These are phyloP conservation scores for Chamaecyparis obtusa DNA, from an alignment of 75 land plant genomes.

Conservation along the genomic window DNA sequence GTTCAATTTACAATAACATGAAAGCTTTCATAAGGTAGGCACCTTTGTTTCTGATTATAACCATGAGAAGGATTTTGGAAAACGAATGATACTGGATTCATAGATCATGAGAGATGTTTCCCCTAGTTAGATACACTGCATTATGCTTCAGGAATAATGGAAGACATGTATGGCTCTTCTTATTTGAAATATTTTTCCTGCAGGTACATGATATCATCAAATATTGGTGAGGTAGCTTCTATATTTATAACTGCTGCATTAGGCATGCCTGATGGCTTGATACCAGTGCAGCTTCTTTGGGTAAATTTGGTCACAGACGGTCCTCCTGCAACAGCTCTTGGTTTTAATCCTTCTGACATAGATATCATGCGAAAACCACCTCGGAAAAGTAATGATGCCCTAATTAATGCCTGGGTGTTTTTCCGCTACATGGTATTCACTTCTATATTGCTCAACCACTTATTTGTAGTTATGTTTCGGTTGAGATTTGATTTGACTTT, in stretches of 20 bases:
- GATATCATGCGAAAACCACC: slow-evolving; percentile 91
- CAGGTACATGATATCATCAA: slow-evolving; percentile 98
- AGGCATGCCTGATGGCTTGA: slow-evolving; percentile 91
- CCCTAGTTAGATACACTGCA: background rate
- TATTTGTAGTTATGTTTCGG: background rate
- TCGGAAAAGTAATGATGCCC: slow-evolving; percentile 75
- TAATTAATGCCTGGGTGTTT: slow-evolving; percentile 82
- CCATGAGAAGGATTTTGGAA: background rate
- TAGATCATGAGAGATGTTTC: background rate
- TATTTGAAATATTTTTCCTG: background rate
- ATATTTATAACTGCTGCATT: slow-evolving; percentile 92
- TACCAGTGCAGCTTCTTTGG: slow-evolving; percentile 95
- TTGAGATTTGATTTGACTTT: background rate
- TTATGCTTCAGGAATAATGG: background rate
- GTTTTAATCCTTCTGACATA: slow-evolving; percentile 88
- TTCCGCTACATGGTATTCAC: slow-evolving; percentile 83
- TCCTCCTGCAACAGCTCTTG: slow-evolving; percentile 95
- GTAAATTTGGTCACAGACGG: slow-evolving; percentile 97
- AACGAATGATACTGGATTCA: background rate
- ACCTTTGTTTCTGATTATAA: background rate
- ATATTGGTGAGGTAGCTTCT: slow-evolving; percentile 87
- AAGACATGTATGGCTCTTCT: background rate
- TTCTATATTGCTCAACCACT: background rate
- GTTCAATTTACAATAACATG: slow-evolving; percentile 92
- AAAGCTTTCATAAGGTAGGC: slow-evolving; percentile 87